phyloP scores from a whole-genome alignment of 805 yeast genomes.

The Hanseniaspora lachancei region DNA sequence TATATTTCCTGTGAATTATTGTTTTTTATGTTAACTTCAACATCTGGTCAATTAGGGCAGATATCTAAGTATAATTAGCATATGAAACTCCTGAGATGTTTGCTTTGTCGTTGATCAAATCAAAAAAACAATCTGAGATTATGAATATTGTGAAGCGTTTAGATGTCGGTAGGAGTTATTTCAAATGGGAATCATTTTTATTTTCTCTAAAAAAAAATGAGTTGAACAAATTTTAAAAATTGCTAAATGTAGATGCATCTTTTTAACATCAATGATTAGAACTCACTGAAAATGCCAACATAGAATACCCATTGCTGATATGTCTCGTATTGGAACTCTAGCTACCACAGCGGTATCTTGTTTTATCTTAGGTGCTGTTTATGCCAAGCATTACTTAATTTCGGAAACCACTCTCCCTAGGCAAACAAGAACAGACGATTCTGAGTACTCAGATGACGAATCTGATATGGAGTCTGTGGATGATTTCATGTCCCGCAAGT shows the following conservation, averaged over 20 bases:
- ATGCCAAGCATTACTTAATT: not conserved
- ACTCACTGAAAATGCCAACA: not conserved
- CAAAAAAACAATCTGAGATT: no score
- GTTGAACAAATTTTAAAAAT: not conserved
- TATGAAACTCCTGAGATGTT: no score
- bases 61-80: no score
- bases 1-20: no score
- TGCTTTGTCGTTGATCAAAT: no score
- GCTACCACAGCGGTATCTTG: slow-evolving; percentile 23
- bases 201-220: not conserved
- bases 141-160: no score
- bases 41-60: no score
- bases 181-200: no score
- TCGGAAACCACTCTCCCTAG: not conserved
- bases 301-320: not conserved
- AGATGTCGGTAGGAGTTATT: no score
- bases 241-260: not conserved
- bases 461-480: slow-evolving; percentile 32
- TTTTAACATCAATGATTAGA: not conserved
- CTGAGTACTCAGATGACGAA: slow-evolving; percentile 19
- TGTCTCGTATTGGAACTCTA: slow-evolving; percentile 11
- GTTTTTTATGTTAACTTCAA: no score
- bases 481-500: slow-evolving; percentile 42
- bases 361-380: slow-evolving; percentile 23
- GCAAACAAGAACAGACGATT: not conserved